Evolutionary conservation across 257 asterid species (phyloP), one percentile per base, ranked within the genome.

Genomic region (Petrea volubilis): DNA sequence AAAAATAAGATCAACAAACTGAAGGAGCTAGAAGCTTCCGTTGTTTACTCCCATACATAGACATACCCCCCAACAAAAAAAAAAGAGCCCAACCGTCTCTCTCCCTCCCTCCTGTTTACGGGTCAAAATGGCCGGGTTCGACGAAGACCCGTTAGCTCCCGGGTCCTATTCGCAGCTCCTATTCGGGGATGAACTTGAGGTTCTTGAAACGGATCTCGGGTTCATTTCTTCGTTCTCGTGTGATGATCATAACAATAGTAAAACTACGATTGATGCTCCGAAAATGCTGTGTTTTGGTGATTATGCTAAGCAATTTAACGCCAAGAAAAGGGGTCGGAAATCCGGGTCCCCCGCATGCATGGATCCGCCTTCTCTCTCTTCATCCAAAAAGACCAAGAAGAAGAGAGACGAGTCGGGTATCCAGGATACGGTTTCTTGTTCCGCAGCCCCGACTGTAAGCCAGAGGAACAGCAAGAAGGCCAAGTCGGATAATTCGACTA

Each of bases 271-370:
- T 36, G 5, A 85, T 36, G 5, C 86, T 18, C 87, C 88, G 2
- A 90, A 77, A 71, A 84, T 90, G 91, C 87, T 90, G 4, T 81
- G 93, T 31, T 93, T 93, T 65, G 96, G 87, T 28, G 92, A 79
- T 33, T 86, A 73, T 36, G 77, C 70, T 0, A 75, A 71, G 41
- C 58, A 27, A 17, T 28, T 9, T 63, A 63, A 50, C 6, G 55
- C 49, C 57, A 24, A 67, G 51, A 77, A 67, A 21, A 23, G 77
- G 76, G 81, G 73, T 52, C 81, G 51, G 64, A 74, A 73, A 64
- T 62, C 88, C 76, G 85, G 76, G 23, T n/a, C 53, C 28, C 8
- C 47, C 52, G 61, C 86, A 81, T 84, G 91, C 91, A 83, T 76
- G 77, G 85, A 69, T 75, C 64, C 91, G 18, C 75, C 83, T 2